phyloP scores from a whole-genome alignment of 768 basidiomycete species.

The Mycena kentingensis region DNA sequence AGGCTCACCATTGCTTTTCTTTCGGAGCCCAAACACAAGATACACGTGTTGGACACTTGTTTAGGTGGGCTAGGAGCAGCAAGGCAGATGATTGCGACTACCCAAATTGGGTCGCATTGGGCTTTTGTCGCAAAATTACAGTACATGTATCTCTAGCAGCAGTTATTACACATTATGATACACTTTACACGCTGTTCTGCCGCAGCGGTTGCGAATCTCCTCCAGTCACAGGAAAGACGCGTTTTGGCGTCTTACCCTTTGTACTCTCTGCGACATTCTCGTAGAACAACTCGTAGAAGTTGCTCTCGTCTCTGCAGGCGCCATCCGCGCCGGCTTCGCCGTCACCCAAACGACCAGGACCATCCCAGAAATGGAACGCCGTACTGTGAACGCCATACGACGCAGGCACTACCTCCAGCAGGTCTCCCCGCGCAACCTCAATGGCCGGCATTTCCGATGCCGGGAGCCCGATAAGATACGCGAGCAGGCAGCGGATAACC shows the following conservation, averaged over 20 bases:
- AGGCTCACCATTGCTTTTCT: too few species aligned
- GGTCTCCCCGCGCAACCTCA: slow-evolving; percentile 93
- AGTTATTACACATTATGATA: too few species aligned
- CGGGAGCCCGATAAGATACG: slow-evolving; percentile 90
- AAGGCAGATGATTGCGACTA: too few species aligned
- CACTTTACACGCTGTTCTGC: background rate
- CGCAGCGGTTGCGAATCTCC: slow-evolving; percentile 9
- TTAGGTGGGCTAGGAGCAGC: too few species aligned
- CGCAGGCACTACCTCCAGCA: slow-evolving; percentile 90
- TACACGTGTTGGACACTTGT: too few species aligned
- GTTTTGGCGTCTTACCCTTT: slow-evolving; percentile 48
- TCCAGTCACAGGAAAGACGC: slow-evolving; percentile 32
- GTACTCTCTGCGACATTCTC: slow-evolving; percentile 86
- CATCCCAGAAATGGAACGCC: slow-evolving; percentile 92
- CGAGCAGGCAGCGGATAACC: slow-evolving; percentile 93
- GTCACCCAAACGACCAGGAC: slow-evolving; percentile 51
- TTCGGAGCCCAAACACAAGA: too few species aligned
- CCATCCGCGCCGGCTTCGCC: slow-evolving; percentile 46
- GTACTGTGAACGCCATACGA: slow-evolving; percentile 89
- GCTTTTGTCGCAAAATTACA: too few species aligned
- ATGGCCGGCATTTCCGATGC: slow-evolving; percentile 97
- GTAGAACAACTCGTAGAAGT: slow-evolving; percentile 91
- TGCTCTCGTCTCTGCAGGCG: slow-evolving; percentile 59
- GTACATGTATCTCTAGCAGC: too few species aligned
- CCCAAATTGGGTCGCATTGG: too few species aligned